Evolutionary conservation across 2,329 filamentous ascomycete genomes (phyloP).

Genomic region (Sporothrix dimorphospora): DNA sequence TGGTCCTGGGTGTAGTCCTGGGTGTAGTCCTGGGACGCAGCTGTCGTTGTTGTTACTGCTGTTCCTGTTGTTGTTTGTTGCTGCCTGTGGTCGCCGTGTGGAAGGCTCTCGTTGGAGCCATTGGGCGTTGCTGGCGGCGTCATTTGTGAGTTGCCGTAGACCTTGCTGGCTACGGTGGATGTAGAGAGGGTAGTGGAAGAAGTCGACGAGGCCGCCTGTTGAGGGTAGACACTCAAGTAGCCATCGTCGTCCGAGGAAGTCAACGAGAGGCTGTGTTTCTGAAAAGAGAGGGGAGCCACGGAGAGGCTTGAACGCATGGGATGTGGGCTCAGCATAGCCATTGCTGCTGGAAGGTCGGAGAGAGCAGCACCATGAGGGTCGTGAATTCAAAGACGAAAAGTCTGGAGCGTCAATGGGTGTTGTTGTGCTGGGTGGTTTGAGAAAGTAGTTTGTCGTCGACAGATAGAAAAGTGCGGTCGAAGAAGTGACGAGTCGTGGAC

Average conservation of each 20-base stretch:
- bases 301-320: constrained; percentile 60
- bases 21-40: constrained; percentile 7
- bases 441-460: constrained; percentile 8
- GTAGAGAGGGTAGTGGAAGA: constrained; percentile 48
- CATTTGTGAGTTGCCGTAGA: constrained; percentile 63
- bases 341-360: constrained; percentile 42
- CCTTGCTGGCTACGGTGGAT: constrained; percentile 40
- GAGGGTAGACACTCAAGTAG: constrained; percentile 48
- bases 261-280: constrained; percentile 46
- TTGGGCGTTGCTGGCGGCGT: constrained; percentile 78
- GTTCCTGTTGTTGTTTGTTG: constrained; percentile 13
- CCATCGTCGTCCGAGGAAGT: constrained; percentile 37
- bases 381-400: neutral
- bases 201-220: constrained; percentile 70
- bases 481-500: neutral
- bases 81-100: constrained; percentile 44
- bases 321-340: constrained; percentile 53
- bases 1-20: constrained; percentile 22
- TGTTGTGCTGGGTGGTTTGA: neutral
- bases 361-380: constrained; percentile 31
- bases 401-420: neutral
- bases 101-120: constrained; percentile 63
- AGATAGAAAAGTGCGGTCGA: neutral
- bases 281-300: constrained; percentile 62
- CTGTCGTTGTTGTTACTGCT: neutral